Evolutionary conservation across 345 rosid species (phyloP).

Genomic region (Passiflora organensis): DNA sequence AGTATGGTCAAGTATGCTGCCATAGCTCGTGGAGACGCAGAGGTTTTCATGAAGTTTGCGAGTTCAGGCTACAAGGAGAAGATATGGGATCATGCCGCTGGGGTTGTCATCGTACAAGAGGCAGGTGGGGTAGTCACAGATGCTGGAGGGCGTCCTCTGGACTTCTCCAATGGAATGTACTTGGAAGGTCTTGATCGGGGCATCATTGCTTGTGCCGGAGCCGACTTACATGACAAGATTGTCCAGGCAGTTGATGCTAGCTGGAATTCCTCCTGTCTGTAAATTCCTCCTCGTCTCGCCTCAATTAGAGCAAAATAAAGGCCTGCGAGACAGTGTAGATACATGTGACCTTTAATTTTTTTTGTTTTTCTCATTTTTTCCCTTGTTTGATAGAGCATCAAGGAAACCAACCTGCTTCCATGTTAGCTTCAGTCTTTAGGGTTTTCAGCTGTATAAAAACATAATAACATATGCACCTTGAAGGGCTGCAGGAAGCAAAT

Average conservation of each 20-base stretch:
- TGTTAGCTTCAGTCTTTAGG: no score
- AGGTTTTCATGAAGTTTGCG: conserved; percentile 52
- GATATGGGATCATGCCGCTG: conserved; percentile 63
- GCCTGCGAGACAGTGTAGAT: no score
- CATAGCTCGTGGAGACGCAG: conserved; percentile 53
- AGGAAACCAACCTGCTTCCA: no score
- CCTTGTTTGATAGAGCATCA: no score
- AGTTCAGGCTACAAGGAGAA: conserved; percentile 53
- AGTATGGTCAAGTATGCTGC: conserved; percentile 61
- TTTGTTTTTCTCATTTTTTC: no score
- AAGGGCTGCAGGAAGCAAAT: no score
- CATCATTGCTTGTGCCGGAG: conserved; percentile 40
- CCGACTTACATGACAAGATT: conserved; percentile 38
- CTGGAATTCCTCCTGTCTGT: conserved; percentile 52
- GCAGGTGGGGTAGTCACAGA: conserved; percentile 57
- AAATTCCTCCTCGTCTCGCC: conserved; percentile 1
- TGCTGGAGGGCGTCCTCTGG: conserved; percentile 39
- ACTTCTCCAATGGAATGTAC: conserved; percentile 43
- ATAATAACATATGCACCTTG: no score
- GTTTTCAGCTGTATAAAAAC: no score
- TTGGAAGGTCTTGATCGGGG: conserved; percentile 52
- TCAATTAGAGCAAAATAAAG: background rate
- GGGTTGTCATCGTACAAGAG: conserved; percentile 41
- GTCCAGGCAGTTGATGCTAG: conserved; percentile 48
- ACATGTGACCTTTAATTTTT: no score